These are phyloP conservation scores for Pyrenochaeta sp. DNA, from an alignment of 2,329 filamentous ascomycete species.

Conservation along the genomic window DNA sequence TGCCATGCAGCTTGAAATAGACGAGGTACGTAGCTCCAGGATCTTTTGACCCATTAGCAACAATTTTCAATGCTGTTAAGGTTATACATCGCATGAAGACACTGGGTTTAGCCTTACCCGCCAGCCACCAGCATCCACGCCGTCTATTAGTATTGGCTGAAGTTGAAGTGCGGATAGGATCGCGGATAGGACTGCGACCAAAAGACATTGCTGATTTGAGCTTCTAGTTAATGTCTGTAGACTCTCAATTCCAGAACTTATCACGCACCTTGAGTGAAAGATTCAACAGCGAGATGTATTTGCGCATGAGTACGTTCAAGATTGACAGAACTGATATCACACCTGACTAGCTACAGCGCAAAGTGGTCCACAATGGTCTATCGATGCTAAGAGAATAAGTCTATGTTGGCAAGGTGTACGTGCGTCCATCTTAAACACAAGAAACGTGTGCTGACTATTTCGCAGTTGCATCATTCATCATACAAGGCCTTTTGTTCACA, in stretches of 20 bases:
- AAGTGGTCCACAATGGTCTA: constrained; percentile 36
- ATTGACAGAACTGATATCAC: neutral
- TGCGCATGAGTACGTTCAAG: constrained; percentile 18
- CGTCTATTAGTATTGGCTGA: neutral
- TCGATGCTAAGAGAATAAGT: constrained; percentile 36
- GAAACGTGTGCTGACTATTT: constrained; percentile 1
- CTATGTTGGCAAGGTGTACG: constrained; percentile 49
- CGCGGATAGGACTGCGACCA: neutral
- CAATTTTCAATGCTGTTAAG: neutral
- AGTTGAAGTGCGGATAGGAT: neutral
- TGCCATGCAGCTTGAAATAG: constrained; percentile 41
- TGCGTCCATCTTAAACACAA: constrained; percentile 28
- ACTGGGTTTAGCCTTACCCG: neutral
- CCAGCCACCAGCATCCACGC: neutral
- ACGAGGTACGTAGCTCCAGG: constrained; percentile 36
- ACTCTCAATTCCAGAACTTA: constrained; percentile 17
- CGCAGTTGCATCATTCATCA: constrained; percentile 29
- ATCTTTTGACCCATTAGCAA: neutral
- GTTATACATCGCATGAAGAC: neutral
- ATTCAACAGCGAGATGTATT: constrained; percentile 16
- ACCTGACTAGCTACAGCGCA: constrained; percentile 15
- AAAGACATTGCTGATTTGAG: constrained; percentile 12
- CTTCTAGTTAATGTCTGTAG: constrained; percentile 26
- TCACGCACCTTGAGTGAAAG: constrained; percentile 7
- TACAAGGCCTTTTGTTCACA: constrained; percentile 57